phyloP scores from a whole-genome alignment of 192 early-diverging fungal species.

The Borealophlyctis nickersoniae region DNA sequence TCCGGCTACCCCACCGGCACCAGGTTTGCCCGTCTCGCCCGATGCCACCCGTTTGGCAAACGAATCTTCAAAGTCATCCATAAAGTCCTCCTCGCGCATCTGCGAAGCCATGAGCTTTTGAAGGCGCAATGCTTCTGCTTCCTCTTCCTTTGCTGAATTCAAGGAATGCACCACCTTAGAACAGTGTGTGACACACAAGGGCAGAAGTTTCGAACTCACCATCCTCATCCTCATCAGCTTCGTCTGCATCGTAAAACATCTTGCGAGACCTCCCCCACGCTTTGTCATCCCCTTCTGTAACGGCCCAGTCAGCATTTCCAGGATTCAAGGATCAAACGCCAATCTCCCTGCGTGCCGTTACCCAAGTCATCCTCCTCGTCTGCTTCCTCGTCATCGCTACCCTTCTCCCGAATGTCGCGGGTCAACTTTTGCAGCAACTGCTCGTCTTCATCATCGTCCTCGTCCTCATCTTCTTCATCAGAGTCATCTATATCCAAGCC shows the following conservation, averaged over 20 bases:
- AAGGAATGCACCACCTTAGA: not conserved
- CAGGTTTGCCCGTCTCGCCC: too few relatives aligned
- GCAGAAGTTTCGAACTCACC: conserved; percentile 25
- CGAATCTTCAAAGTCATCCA: conserved; percentile 55
- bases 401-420: conserved; percentile 2
- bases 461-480: conserved; percentile 25
- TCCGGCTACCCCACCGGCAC: not conserved
- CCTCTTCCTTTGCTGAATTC: conserved; percentile 70
- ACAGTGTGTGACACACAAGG: not conserved
- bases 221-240: conserved; percentile 68
- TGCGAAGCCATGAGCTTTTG: conserved; percentile 73
- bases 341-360: not conserved
- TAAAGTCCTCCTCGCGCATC: conserved; percentile 85
- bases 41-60: conserved; percentile 13
- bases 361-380: conserved; percentile 18
- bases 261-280: conserved; percentile 78
- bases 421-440: conserved; percentile 33
- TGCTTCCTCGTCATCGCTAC: conserved; percentile 27
- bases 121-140: conserved; percentile 80
- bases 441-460: conserved; percentile 33
- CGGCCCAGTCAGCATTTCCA: not conserved
- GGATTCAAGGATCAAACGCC: not conserved
- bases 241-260: conserved; percentile 85
- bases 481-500: conserved; percentile 21
- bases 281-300: conserved; percentile 42